Evolutionary conservation across 164 flowering plant genomes (phyloP).

Genomic region (Paratinospora sagittata): DNA sequence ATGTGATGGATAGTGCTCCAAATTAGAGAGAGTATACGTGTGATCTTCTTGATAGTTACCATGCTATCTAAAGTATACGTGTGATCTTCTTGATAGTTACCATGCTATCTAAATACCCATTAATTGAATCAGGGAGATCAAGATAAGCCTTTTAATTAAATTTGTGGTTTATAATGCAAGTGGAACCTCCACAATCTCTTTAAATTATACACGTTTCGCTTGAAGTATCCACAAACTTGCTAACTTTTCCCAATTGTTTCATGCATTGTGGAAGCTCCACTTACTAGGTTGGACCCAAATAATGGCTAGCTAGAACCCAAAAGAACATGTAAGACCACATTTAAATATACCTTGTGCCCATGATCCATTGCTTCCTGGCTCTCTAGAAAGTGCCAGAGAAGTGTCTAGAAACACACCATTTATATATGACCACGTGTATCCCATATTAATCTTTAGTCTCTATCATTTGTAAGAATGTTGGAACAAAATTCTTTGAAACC

Average conservation of each 20-base stretch:
- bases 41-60: too few species aligned
- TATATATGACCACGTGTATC: too few species aligned
- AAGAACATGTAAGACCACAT: neutral
- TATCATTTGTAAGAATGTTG: too few species aligned
- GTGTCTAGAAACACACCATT: too few species aligned
- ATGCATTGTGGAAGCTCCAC: slow-evolving; percentile 5
- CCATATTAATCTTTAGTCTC: too few species aligned
- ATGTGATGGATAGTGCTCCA: slow-evolving; percentile 5
- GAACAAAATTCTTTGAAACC: neutral
- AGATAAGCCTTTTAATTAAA: neutral
- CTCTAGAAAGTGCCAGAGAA: too few species aligned
- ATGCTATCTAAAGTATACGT: too few species aligned
- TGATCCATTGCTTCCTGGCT: too few species aligned
- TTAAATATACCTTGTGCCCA: neutral
- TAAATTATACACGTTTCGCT: neutral
- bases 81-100: neutral
- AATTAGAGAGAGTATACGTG: neutral
- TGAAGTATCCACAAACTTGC: neutral
- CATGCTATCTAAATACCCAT: neutral
- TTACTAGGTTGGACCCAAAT: neutral
- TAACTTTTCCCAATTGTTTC: too few species aligned
- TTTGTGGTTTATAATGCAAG: neutral
- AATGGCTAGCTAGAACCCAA: neutral
- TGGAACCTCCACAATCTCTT: slow-evolving; percentile 8
- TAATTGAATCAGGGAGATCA: neutral